Conservation (phyloP, 257 asterid genomes). For the Scutellaria minor region DNA sequence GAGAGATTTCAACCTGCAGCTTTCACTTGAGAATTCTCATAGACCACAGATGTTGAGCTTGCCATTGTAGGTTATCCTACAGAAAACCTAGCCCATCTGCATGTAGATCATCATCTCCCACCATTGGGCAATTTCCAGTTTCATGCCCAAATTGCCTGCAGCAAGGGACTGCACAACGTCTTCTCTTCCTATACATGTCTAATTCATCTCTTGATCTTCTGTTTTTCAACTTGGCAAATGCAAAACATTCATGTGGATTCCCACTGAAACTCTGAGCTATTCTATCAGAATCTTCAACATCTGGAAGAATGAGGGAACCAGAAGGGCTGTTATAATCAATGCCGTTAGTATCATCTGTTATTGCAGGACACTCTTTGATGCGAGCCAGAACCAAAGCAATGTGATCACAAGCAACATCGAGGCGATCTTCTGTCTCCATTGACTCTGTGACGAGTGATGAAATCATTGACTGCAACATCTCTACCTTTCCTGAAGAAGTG, state of each 20-base stretch:
- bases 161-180: constrained; percentile 50
- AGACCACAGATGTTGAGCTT: not conserved
- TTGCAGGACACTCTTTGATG: constrained; percentile 48
- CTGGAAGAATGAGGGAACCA: constrained; percentile 50
- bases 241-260: constrained; percentile 40
- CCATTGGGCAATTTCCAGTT: constrained; percentile 49
- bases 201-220: constrained; percentile 52
- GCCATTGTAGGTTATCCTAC: constrained; percentile 31
- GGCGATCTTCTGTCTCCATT: constrained; percentile 56
- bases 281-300: constrained; percentile 62
- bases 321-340: constrained; percentile 55
- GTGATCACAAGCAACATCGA: constrained; percentile 58
- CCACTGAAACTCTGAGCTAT: constrained; percentile 51
- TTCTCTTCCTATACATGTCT: constrained; percentile 54
- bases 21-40: constrained; percentile 4
- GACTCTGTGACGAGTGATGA: constrained; percentile 59
- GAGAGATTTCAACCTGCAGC: constrained; percentile 5
- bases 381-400: constrained; percentile 49
- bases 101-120: constrained; percentile 49
- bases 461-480: constrained; percentile 51
- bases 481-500: constrained; percentile 48
- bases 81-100: constrained; percentile 52
- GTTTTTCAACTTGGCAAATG: constrained; percentile 48
- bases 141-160: constrained; percentile 56
- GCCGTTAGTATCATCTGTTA: constrained; percentile 40